Conservation (phyloP, 495 filamentous ascomycete genomes). For the Penicillium cataractarum region DNA sequence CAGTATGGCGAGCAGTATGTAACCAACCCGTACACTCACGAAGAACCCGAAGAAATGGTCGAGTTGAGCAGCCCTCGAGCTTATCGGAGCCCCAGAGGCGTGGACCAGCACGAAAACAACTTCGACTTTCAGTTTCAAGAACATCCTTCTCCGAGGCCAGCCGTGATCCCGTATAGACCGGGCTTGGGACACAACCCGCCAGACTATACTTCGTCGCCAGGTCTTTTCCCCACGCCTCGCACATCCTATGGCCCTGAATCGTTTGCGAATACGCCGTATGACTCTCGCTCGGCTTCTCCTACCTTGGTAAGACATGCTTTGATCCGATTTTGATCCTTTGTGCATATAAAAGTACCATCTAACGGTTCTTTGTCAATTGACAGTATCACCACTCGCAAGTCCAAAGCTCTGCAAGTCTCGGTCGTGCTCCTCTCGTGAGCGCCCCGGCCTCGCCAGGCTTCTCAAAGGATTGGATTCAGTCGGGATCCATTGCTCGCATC, state of each 20-base stretch:
- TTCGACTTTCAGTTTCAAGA: slow-evolving; percentile 27
- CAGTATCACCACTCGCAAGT: slow-evolving; percentile 31
- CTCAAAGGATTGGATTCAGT: slow-evolving; percentile 40
- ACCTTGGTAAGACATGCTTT: slow-evolving; percentile 28
- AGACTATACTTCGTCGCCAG: slow-evolving; percentile 23
- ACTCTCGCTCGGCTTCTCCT: slow-evolving; percentile 37
- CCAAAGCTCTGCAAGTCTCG: slow-evolving; percentile 32
- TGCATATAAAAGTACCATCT: background rate
- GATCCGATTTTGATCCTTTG: background rate
- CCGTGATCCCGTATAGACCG: slow-evolving; percentile 30
- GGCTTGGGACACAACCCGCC: slow-evolving; percentile 22
- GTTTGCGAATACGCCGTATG: slow-evolving; percentile 24
- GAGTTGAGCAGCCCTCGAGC: slow-evolving; percentile 27
- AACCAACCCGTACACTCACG: slow-evolving; percentile 8
- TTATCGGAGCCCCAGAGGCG: slow-evolving; percentile 10
- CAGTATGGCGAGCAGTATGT: slow-evolving; percentile 7
- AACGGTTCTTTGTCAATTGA: slow-evolving; percentile 3
- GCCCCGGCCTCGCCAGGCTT: slow-evolving; percentile 28
- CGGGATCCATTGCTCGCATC: slow-evolving; percentile 40
- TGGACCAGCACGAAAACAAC: slow-evolving; percentile 5
- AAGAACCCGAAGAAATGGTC: slow-evolving; percentile 34
- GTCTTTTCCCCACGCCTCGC: slow-evolving; percentile 27
- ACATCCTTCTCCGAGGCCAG: slow-evolving; percentile 18
- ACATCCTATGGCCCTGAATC: slow-evolving; percentile 26
- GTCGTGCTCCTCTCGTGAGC: slow-evolving; percentile 26